phyloP scores from a whole-genome alignment of 2,329 filamentous ascomycete genomes.

The Colletotrichum eremochloae region DNA sequence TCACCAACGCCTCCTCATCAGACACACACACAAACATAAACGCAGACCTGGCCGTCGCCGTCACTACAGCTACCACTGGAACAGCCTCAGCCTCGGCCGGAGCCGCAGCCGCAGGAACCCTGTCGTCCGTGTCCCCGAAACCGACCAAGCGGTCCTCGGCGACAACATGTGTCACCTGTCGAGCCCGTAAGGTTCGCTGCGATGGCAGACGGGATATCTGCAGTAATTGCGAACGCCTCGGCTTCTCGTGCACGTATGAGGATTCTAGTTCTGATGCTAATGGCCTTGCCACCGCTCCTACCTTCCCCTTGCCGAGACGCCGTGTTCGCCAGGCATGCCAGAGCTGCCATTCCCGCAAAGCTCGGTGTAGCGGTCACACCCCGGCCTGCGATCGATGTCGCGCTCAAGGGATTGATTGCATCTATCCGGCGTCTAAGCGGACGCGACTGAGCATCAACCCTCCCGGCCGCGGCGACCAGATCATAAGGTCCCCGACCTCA shows the following conservation, averaged over 20 bases:
- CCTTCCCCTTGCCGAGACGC: conserved; percentile 59
- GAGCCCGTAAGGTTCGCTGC: conserved; percentile 70
- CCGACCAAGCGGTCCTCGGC: conserved; percentile 57
- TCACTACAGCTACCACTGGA: conserved; percentile 22
- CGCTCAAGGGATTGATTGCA: conserved; percentile 66
- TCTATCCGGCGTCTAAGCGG: conserved; percentile 66
- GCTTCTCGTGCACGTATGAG: conserved; percentile 70
- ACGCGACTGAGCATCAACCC: conserved; percentile 36
- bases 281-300: conserved; percentile 50
- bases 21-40: conserved; percentile 11
- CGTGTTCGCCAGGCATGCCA: conserved; percentile 69
- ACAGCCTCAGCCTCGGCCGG: conserved; percentile 32
- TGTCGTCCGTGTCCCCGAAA: conserved; percentile 41
- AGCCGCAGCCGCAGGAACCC: conserved; percentile 25
- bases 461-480: conserved; percentile 22
- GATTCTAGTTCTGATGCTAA: conserved; percentile 59
- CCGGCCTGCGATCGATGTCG: conserved; percentile 67
- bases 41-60: conserved; percentile 14
- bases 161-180: conserved; percentile 68
- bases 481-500: conserved; percentile 26
- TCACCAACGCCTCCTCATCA: conserved; percentile 3
- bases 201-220: conserved; percentile 67
- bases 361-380: conserved; percentile 69
- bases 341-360: conserved; percentile 70
- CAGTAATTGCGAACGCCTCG: conserved; percentile 70